Base-by-base conservation (phyloP, 1,139 yeast genomes). In the Yamadazyma aaseri region DNA sequence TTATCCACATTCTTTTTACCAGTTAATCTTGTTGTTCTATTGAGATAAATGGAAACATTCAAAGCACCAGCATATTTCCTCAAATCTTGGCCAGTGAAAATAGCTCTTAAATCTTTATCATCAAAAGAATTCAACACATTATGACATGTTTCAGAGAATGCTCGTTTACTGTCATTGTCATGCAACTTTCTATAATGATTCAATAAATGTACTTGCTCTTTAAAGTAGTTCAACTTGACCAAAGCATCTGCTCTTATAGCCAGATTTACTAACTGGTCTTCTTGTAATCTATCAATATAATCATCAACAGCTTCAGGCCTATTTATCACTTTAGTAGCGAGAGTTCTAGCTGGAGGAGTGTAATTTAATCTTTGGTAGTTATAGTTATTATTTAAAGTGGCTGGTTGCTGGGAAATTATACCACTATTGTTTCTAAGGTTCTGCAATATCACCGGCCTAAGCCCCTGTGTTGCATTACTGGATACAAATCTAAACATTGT, bases 401-500 rank as follows among this genome's bases (percentile, higher is more conserved):
- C 26, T 10, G 33, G 36, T 26, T 40, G 42, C 21, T 48, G 42
- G 2, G 48, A 46, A 29, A 47, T 42, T 25, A 56, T 41, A 10
- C 58, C 55, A 26, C 58, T 54, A 44, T 60, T 60, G 32, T 53
- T 55, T 40, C 69, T 58, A 20, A 67, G 67, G 44, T 68, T 65
- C 54, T 56, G 66, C 36, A 66, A 55, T 34, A 68, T 48, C 26
- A 55, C 65, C 8, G 74, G 73, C 39, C 70, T 58, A 27, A 69
- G 50, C 33, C 64, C 58, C 41, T 55, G 64, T 36, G 55, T 64
- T 17, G 71, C 60, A 43, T 63, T 65, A 10, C 61, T 49, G 11
- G 66, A 53, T 20, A 68, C 58, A 40, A 68, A 57, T 46, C 74
- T 60, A 42, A 69, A 67, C 73, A 69, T 68, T 26, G 21, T 11